Evolutionary conservation across 1,284 basidiomycete genomes (phyloP).

Genomic region (Paramarasmius palmivorus): DNA sequence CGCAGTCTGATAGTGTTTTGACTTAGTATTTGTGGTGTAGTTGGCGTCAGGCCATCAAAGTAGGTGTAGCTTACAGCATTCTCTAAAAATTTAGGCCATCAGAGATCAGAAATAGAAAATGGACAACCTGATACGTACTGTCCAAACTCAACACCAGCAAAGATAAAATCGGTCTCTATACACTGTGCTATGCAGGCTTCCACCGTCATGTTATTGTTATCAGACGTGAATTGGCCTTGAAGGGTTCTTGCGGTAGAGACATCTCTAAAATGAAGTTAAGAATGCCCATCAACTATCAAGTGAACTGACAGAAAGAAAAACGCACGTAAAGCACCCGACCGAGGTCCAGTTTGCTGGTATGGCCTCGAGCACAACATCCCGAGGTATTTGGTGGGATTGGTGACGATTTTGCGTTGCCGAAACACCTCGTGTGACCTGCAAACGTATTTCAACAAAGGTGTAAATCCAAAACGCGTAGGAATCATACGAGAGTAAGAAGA

Average conservation of each 20-base stretch:
- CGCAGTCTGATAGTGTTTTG: conserved; percentile 31
- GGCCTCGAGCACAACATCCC: too few species aligned
- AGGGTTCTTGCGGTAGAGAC: conserved; percentile 33
- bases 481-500: too few species aligned
- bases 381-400: too few species aligned
- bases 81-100: conserved; percentile 21
- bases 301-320: not conserved
- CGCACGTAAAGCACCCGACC: conserved; percentile 33
- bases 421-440: too few species aligned
- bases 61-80: conserved; percentile 36
- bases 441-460: too few species aligned
- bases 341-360: conserved; percentile 30
- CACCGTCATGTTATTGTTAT: conserved; percentile 30
- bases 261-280: conserved; percentile 17
- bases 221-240: conserved; percentile 17
- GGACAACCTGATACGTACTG: conserved; percentile 24
- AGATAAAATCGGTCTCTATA: conserved; percentile 24
- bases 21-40: not conserved
- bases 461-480: too few species aligned
- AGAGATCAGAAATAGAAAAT: not conserved
- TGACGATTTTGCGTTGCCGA: too few species aligned
- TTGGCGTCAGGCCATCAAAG: not conserved
- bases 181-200: conserved; percentile 35
- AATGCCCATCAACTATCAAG: not conserved
- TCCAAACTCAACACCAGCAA: conserved; percentile 37